Base-by-base conservation (phyloP, 768 basidiomycete species). In the Russula lepida region DNA sequence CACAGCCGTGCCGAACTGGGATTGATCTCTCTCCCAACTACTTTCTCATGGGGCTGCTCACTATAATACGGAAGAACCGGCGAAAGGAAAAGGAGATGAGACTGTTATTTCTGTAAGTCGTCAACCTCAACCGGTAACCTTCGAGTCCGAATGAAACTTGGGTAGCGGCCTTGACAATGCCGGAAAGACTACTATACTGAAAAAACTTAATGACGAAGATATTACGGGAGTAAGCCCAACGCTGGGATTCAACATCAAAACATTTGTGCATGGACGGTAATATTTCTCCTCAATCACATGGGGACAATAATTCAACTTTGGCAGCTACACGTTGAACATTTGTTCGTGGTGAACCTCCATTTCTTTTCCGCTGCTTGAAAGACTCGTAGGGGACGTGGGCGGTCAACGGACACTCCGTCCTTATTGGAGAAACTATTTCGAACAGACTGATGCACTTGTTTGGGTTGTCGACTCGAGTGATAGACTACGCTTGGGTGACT, bases 391-490 rank as follows among this genome's bases (percentile, higher is more conserved):
- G 97, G 97, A 99, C 72, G 93, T 98, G 37, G 97, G 97, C 37
- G 95, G 97, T 25, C 97, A 99, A 73, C 84, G 88, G 59, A 95
- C 92, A 0, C 84, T 99, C 54, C 83, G 97, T 32, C 95, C 97
- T 7, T 98, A 98, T 73, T 99, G 97, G 97, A 79, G 92, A 27
- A 99, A 98, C 73, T 98, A 98, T 75, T 98, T 98, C 67, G 97
- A 99, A 74, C 92, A 94, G 74, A 98, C 97, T 11, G 97, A 98
- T 74, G 95, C 90, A 7, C 79, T 99, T 47, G 93, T 98, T 35
- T 99, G 97, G 97, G 95, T 99, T 19, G 95, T 99, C 44, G 97
- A 99, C 76, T 95, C 94, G 0, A 83, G 88, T 39, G 95, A 98
- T 75, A 81, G 89, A 44, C 79, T 92, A 77, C 82, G 97, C 64